Percentiles rank a stretch among this genome's conserved stretches.
These are phyloP conservation scores for Cordyceps cicadae DNA, from an alignment of 2,329 filamentous ascomycete species.

Conservation along the genomic window DNA sequence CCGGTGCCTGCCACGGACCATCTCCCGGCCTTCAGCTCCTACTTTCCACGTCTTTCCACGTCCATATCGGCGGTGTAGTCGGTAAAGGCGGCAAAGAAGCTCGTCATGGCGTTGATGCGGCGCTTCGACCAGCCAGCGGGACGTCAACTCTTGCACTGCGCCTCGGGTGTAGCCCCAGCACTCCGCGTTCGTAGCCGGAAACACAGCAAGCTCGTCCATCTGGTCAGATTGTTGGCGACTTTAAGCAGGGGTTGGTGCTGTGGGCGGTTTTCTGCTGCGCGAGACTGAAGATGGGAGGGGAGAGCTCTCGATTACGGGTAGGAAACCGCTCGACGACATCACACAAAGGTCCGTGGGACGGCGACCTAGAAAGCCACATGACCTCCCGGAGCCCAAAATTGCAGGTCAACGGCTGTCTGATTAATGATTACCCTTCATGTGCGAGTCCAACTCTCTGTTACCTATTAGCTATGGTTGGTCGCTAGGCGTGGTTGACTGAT, in stretches of 20 bases:
- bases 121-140: slow-evolving; percentile 11
- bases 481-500: no score
- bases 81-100: slow-evolving; percentile 17
- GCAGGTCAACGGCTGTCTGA: no score
- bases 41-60: slow-evolving; percentile 20
- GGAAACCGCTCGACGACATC: no score
- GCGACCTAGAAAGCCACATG: no score
- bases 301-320: no score
- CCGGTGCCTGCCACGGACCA: neutral
- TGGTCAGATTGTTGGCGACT: neutral
- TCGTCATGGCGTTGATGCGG: slow-evolving; percentile 13
- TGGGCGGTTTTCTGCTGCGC: neutral
- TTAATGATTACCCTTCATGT: no score
- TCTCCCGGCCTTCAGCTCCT: slow-evolving; percentile 14
- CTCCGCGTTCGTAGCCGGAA: no score
- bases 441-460: no score
- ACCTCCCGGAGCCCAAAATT: no score
- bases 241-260: neutral
- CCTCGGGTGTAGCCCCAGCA: slow-evolving; percentile 31
- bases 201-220: neutral
- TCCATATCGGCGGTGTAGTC: slow-evolving; percentile 18
- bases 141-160: slow-evolving; percentile 16
- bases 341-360: no score
- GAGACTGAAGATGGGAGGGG: neutral
- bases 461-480: no score